Percentiles rank a stretch among this genome's conserved stretches.
Evolutionary conservation across 805 yeast genomes (phyloP).

Genomic region (Cyberlindnera japonica): DNA sequence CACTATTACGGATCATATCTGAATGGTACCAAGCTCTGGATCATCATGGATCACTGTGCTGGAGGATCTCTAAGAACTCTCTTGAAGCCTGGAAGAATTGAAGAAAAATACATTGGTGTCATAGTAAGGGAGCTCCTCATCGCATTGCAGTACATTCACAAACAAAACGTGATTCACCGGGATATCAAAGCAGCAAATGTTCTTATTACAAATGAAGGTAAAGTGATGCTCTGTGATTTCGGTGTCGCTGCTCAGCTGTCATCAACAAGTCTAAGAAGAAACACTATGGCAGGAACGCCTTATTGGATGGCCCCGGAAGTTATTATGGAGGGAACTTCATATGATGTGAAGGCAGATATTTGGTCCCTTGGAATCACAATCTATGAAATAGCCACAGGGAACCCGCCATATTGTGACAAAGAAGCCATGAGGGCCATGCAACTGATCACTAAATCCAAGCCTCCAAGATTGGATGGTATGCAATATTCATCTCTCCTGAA

Average conservation of each 20-base stretch:
- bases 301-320: conserved; percentile 99
- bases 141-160: conserved; percentile 80
- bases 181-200: conserved; percentile 97
- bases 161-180: conserved; percentile 88
- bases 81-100: conserved; percentile 80
- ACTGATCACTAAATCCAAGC: conserved; percentile 85
- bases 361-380: conserved; percentile 97
- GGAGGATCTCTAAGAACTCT: conserved; percentile 84
- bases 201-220: conserved; percentile 82
- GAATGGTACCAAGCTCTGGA: conserved; percentile 91
- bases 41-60: conserved; percentile 95
- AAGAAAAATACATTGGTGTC: conserved; percentile 80
- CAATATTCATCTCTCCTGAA: conserved; percentile 72
- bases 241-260: conserved; percentile 97
- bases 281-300: conserved; percentile 94
- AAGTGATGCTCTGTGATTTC: conserved; percentile 90
- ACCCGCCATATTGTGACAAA: conserved; percentile 94
- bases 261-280: conserved; percentile 68
- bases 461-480: conserved; percentile 91
- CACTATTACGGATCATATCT: conserved; percentile 87
- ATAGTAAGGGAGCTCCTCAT: conserved; percentile 75
- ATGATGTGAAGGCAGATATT: conserved; percentile 90
- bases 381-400: conserved; percentile 93
- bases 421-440: conserved; percentile 96
- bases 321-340: conserved; percentile 81